Conservation (phyloP, 352 stramenopile genomes). For the Globisporangium abappressorium region DNA sequence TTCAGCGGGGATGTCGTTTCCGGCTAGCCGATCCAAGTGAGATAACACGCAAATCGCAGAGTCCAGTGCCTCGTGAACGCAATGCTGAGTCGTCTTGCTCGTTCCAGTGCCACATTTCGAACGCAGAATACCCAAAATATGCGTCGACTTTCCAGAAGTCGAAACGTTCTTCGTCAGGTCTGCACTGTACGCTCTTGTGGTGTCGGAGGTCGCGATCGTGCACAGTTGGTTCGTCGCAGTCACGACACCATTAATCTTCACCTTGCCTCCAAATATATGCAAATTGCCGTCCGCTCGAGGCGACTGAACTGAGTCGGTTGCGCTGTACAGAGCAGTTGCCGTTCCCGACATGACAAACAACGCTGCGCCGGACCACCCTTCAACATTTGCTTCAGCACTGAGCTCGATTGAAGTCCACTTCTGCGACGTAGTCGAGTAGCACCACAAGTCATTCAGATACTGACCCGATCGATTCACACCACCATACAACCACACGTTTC, state of each 20-base stretch:
- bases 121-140: slow-evolving; percentile 49
- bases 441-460: slow-evolving; percentile 73
- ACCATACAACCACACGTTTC: slow-evolving; percentile 82
- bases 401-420: slow-evolving; percentile 68
- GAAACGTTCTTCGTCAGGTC: slow-evolving; percentile 50
- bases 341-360: slow-evolving; percentile 46
- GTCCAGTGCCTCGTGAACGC: slow-evolving; percentile 45
- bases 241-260: slow-evolving; percentile 26
- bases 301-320: slow-evolving; percentile 29
- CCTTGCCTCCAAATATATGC: slow-evolving; percentile 41
- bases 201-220: slow-evolving; percentile 38
- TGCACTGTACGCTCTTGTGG: slow-evolving; percentile 35
- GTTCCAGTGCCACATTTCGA: slow-evolving; percentile 32
- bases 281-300: slow-evolving; percentile 24
- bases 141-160: slow-evolving; percentile 48
- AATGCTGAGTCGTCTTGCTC: slow-evolving; percentile 40
- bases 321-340: slow-evolving; percentile 44
- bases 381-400: slow-evolving; percentile 33
- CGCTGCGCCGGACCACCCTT: slow-evolving; percentile 41
- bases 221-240: slow-evolving; percentile 16
- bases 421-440: slow-evolving; percentile 59
- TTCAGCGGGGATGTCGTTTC: slow-evolving; percentile 69
- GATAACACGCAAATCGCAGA: slow-evolving; percentile 71
- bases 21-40: slow-evolving; percentile 75
- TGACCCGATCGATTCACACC: slow-evolving; percentile 44